A percentile compares a stretch with the other conserved stretches of the same genome.
phyloP scores from a whole-genome alignment of 2,329 filamentous ascomycete species.

The Sordariomycetes sp. region DNA sequence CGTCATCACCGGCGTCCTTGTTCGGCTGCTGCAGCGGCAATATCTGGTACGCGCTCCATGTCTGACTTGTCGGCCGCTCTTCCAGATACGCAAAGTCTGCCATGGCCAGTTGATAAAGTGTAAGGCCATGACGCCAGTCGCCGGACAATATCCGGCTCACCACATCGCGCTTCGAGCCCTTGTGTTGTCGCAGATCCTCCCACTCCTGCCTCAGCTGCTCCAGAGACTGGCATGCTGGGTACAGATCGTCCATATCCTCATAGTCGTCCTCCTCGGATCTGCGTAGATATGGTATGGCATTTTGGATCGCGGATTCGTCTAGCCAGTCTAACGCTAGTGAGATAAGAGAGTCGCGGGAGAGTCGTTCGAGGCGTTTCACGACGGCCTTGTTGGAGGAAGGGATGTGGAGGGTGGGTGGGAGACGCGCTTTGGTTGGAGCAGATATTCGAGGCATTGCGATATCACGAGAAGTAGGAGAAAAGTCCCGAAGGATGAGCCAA shows the following conservation, averaged over 20 bases:
- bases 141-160: constrained; percentile 55
- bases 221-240: constrained; percentile 56
- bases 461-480: not conserved
- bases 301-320: constrained; percentile 51
- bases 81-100: constrained; percentile 58
- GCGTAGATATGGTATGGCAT: constrained; percentile 32
- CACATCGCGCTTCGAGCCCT: constrained; percentile 54
- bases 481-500: not conserved
- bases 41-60: constrained; percentile 55
- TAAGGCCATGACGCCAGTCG: constrained; percentile 59
- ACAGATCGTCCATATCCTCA: constrained; percentile 55
- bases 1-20: constrained; percentile 18
- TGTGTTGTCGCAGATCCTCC: constrained; percentile 45
- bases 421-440: constrained; percentile 60
- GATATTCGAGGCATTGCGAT: constrained; percentile 36
- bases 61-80: constrained; percentile 53
- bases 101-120: constrained; percentile 59
- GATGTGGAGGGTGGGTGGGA: constrained; percentile 63
- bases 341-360: constrained; percentile 64
- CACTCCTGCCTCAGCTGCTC: constrained; percentile 61
- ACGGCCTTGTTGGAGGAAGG: constrained; percentile 55
- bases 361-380: constrained; percentile 55
- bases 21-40: constrained; percentile 36
- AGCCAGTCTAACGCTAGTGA: constrained; percentile 72
- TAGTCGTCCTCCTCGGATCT: constrained; percentile 34